Evolutionary conservation across 2,329 filamentous ascomycete genomes (phyloP).

Genomic region (Zymoseptoria brevis): DNA sequence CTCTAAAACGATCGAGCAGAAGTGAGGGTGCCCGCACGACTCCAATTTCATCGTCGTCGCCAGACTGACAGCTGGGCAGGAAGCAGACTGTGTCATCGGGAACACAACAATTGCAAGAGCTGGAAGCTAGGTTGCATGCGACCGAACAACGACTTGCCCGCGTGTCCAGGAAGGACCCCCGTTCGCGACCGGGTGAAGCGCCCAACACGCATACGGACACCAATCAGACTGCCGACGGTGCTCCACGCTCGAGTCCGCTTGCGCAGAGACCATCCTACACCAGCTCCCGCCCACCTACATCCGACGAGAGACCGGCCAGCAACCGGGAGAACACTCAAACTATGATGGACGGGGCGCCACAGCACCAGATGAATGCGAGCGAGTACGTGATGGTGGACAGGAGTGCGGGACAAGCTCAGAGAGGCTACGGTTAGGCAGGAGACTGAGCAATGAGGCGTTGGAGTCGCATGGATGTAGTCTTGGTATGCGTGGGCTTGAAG

Average conservation of each 20-base stretch:
- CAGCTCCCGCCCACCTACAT: slow-evolving; percentile 17
- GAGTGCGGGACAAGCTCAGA: slow-evolving; percentile 14
- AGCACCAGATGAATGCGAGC: slow-evolving; percentile 14
- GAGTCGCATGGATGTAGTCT: slow-evolving; percentile 3
- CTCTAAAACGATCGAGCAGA: slow-evolving; percentile 67
- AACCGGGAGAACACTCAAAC: slow-evolving; percentile 15
- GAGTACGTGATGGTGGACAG: slow-evolving; percentile 30
- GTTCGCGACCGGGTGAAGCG: slow-evolving; percentile 13
- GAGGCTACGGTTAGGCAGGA: slow-evolving; percentile 14
- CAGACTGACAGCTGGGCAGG: slow-evolving; percentile 41
- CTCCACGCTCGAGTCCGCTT: slow-evolving; percentile 14
- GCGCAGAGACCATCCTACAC: slow-evolving; percentile 21
- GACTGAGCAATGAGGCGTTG: not conserved
- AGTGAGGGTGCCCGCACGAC: slow-evolving; percentile 48
- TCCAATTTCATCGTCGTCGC: not conserved
- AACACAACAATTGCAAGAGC: slow-evolving; percentile 71
- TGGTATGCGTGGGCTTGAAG: not conserved
- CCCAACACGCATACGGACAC: slow-evolving; percentile 7
- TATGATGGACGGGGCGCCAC: slow-evolving; percentile 16
- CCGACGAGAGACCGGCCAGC: slow-evolving; percentile 7
- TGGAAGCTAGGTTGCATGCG: slow-evolving; percentile 75
- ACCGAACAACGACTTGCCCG: slow-evolving; percentile 66
- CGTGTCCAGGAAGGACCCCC: slow-evolving; percentile 24
- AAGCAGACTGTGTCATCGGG: slow-evolving; percentile 70
- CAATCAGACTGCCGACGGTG: slow-evolving; percentile 13